These are phyloP conservation scores for Mycena filopes DNA, from an alignment of 768 basidiomycete species.

Conservation along the genomic window DNA sequence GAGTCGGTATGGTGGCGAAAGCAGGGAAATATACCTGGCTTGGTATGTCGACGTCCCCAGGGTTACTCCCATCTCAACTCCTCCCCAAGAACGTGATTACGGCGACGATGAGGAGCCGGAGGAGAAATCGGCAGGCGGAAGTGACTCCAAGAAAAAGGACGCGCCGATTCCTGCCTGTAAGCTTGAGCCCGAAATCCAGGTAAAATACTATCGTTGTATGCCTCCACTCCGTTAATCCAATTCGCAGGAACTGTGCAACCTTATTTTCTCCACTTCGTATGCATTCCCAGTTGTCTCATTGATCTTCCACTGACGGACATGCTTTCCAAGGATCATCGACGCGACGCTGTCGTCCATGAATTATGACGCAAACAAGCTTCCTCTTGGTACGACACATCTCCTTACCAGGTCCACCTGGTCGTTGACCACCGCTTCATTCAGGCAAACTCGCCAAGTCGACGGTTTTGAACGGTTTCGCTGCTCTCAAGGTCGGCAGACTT, in stretches of 20 bases:
- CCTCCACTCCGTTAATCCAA: background rate
- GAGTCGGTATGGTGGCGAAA: constrained; percentile 62
- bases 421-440: constrained; percentile 29
- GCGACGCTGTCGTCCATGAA: constrained; percentile 70
- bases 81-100: constrained; percentile 58
- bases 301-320: constrained; percentile 6
- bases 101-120: constrained; percentile 61
- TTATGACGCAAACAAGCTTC: constrained; percentile 73
- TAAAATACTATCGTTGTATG: constrained; percentile 26
- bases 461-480: constrained; percentile 67
- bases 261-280: constrained; percentile 64
- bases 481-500: constrained; percentile 60
- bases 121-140: constrained; percentile 32
- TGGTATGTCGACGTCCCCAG: constrained; percentile 46
- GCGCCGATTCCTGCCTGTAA: constrained; percentile 56
- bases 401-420: no score
- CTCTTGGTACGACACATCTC: constrained; percentile 54
- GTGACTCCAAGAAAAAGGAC: constrained; percentile 33
- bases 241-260: constrained; percentile 54
- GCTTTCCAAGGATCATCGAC: constrained; percentile 56
- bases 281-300: background rate
- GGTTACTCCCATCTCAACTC: background rate
- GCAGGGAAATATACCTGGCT: constrained; percentile 72
- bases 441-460: constrained; percentile 71
- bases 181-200: constrained; percentile 58